Base-by-base conservation (phyloP, 805 yeast genomes). In the Zygosaccharomyces lentus region DNA sequence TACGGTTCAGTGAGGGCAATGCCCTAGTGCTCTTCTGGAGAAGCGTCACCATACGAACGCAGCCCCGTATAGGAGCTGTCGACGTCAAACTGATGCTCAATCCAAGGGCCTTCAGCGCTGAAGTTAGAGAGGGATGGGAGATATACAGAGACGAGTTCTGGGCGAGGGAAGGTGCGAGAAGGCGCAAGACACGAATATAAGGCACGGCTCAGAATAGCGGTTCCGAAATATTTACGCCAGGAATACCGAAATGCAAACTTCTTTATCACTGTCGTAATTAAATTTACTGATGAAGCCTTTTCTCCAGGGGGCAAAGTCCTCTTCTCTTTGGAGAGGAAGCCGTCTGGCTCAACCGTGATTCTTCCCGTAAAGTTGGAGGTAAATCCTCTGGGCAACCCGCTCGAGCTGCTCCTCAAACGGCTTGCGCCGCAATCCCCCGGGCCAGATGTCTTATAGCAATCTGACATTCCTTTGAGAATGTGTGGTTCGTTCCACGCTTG, bases 111-210 rank as follows among this genome's bases (percentile, higher is more conserved):
- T 93, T 91, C 66, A 79, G 80, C 49, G 81, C 93, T 0, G 90
- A 85, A 40, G 78, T 85, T 6, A 75, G 96, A 51, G 96, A 90
- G 63, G 90, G 88, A 8, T 91, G 99, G 98, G 99, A 91, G 59
- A 65, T 88, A 34, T 91, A 90, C 58, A 69, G 99, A 49, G 87
- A 86, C 54, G 97, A 90, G 62, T 93, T 89, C 61, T 93, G 98
- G 97, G 79, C 81, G 17, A 75, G 84, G 55, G 96, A 89, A 62
- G 86, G 87, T 1, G 77, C 80, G 2, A 74, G 88, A 53, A 70
- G 89, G 51, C 66, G 78, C 35, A 69, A 65, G 45, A 46, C 37
- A 16, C 26, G 43, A 27, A 26, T 38, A 19, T 38, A 41, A 31
- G 9, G 2, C 27, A 46, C 37, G 29, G 23, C 23, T 50, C 56